These are phyloP conservation scores for Apiotrichum veenhuisii DNA, from an alignment of 1,284 basidiomycete genomes.

Conservation along the genomic window DNA sequence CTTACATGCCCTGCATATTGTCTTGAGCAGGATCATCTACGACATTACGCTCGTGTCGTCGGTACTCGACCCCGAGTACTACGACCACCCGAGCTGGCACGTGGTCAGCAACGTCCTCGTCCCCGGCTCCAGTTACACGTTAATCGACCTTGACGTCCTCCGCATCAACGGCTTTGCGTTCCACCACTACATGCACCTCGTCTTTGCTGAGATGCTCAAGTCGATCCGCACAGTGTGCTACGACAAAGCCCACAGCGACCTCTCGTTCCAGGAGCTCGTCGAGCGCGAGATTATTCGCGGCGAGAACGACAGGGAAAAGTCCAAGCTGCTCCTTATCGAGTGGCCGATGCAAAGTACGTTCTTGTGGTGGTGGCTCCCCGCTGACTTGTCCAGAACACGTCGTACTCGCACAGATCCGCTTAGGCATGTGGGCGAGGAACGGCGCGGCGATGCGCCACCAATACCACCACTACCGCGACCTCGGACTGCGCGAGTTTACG, in stretches of 20 bases:
- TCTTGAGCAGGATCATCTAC: constrained; percentile 68
- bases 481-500: constrained; percentile 89
- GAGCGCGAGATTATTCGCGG: constrained; percentile 17
- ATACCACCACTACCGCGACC: constrained; percentile 94
- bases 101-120: constrained; percentile 35
- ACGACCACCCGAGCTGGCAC: constrained; percentile 61
- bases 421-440: constrained; percentile 96
- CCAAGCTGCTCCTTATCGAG: constrained; percentile 63
- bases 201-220: constrained; percentile 86
- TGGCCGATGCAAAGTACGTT: constrained; percentile 78
- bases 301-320: constrained; percentile 12
- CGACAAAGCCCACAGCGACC: neutral
- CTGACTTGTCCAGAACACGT: constrained; percentile 32
- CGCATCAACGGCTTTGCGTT: constrained; percentile 54
- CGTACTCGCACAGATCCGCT: constrained; percentile 84
- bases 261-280: constrained; percentile 15
- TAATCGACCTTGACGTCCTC: constrained; percentile 72
- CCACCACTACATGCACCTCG: constrained; percentile 90
- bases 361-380: neutral
- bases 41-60: constrained; percentile 49
- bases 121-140: constrained; percentile 14
- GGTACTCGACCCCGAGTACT: constrained; percentile 63
- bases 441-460: constrained; percentile 94
- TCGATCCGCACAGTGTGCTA: constrained; percentile 16
- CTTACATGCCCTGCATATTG: constrained; percentile 63